Evolutionary conservation across 495 filamentous ascomycete genomes (phyloP).

Genomic region (Podospora fimiseda): DNA sequence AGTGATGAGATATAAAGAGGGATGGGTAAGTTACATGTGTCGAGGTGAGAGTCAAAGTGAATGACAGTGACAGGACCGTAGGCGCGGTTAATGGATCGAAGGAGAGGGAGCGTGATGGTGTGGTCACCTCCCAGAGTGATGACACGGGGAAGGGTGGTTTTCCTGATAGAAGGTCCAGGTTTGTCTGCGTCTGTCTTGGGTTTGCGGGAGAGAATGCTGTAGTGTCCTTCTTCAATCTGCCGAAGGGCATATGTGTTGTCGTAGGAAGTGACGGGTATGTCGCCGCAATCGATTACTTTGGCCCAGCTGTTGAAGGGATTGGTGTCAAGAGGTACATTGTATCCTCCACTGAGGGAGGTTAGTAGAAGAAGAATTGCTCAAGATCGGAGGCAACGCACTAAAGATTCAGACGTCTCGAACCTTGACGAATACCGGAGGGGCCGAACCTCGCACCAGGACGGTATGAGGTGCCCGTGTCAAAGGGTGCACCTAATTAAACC

Average conservation of each 20-base stretch:
- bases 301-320: constrained; percentile 78
- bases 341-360: constrained; percentile 49
- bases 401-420: constrained; percentile 66
- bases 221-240: constrained; percentile 70
- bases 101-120: constrained; percentile 70
- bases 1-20: neutral
- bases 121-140: constrained; percentile 82
- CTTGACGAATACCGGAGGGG: constrained; percentile 77
- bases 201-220: constrained; percentile 42
- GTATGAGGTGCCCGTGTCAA: constrained; percentile 37
- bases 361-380: neutral
- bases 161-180: constrained; percentile 43
- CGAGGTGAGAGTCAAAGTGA: constrained; percentile 78
- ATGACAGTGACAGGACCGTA: constrained; percentile 77
- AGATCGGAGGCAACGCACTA: constrained; percentile 30
- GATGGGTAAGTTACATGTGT: constrained; percentile 56
- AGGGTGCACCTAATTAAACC: constrained; percentile 29
- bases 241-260: constrained; percentile 73
- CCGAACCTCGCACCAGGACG: constrained; percentile 70
- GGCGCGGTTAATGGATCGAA: constrained; percentile 69
- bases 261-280: constrained; percentile 74
- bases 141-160: constrained; percentile 52
- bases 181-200: constrained; percentile 44
- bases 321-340: constrained; percentile 70
- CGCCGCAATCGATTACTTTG: constrained; percentile 74